Conservation (phyloP, 1,284 basidiomycete genomes). For the Schizopora paradoxa region DNA sequence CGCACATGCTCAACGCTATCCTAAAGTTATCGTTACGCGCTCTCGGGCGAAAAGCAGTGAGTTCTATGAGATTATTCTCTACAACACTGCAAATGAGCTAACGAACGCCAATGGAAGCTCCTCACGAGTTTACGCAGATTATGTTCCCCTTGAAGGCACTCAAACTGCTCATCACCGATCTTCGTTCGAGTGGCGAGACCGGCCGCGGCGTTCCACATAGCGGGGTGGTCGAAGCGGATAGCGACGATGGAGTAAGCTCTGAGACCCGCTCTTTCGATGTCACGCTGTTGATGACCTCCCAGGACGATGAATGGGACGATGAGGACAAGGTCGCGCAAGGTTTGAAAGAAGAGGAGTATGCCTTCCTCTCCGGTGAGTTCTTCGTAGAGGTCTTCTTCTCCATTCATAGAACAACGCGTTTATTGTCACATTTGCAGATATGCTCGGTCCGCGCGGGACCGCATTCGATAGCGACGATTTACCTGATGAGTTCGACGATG, state of each 20-base stretch:
- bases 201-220: conserved; percentile 55
- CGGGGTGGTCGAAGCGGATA: conserved; percentile 50
- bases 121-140: conserved; percentile 80
- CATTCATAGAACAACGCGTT: not conserved
- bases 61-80: conserved; percentile 26
- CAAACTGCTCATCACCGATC: conserved; percentile 83
- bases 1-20: conserved; percentile 16
- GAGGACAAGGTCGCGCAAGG: conserved; percentile 57
- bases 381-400: not conserved
- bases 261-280: conserved; percentile 4
- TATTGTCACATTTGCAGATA: conserved; percentile 34
- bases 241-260: conserved; percentile 70
- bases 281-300: conserved; percentile 14
- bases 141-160: conserved; percentile 89
- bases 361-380: conserved; percentile 44
- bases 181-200: conserved; percentile 70
- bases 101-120: conserved; percentile 42
- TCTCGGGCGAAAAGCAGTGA: conserved; percentile 83
- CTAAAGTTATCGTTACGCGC: conserved; percentile 89
- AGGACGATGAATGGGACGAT: conserved; percentile 88
- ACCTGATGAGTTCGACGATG: conserved; percentile 68
- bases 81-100: conserved; percentile 17
- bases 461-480: conserved; percentile 71
- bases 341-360: conserved; percentile 56
- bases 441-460: conserved; percentile 61